A percentile compares a stretch with the other conserved stretches of the same genome.
phyloP scores from a whole-genome alignment of 2,329 filamentous ascomycete species.

The Aaosphaeria pasadenensis region DNA sequence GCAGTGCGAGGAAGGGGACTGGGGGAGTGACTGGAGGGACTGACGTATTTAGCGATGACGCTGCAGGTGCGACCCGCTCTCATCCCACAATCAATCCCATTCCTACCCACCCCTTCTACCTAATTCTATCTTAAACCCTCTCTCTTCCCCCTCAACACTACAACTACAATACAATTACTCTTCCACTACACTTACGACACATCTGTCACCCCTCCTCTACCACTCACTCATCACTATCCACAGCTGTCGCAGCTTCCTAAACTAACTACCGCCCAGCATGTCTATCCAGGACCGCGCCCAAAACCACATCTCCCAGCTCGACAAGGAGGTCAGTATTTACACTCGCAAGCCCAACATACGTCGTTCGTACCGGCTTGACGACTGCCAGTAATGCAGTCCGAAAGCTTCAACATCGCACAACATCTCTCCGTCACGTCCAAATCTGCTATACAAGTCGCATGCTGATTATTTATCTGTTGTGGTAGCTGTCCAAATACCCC shows the following conservation, averaged over 20 bases:
- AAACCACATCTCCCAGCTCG: constrained; percentile 73
- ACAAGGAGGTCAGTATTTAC: constrained; percentile 66
- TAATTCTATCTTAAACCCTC: constrained; percentile 10
- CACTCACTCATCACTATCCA: constrained; percentile 1
- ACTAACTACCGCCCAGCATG: constrained; percentile 49
- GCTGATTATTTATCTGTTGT: constrained; percentile 3
- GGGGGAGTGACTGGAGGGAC: constrained; percentile 1
- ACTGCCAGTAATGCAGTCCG: constrained; percentile 81
- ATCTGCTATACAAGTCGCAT: constrained; percentile 15
- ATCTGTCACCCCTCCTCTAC: constrained; percentile 2
- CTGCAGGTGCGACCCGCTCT: constrained; percentile 10
- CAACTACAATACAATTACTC: constrained; percentile 5
- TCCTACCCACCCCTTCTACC: constrained; percentile 8
- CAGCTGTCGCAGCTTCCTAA: constrained; percentile 1
- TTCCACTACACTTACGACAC: background rate
- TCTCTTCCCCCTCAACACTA: constrained; percentile 7
- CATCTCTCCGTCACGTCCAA: constrained; percentile 59
- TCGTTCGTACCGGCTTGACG: constrained; percentile 4
- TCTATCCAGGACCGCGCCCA: constrained; percentile 75
- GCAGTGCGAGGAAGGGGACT: too few relatives aligned
- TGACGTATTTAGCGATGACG: constrained; percentile 36
- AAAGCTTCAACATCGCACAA: constrained; percentile 82
- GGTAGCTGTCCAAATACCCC: constrained; percentile 80
- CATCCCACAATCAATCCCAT: constrained; percentile 26
- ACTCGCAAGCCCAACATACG: background rate